Evolutionary conservation across 176 grass and related monocot genomes (phyloP).

Genomic region (Rhynchospora tenuis): DNA sequence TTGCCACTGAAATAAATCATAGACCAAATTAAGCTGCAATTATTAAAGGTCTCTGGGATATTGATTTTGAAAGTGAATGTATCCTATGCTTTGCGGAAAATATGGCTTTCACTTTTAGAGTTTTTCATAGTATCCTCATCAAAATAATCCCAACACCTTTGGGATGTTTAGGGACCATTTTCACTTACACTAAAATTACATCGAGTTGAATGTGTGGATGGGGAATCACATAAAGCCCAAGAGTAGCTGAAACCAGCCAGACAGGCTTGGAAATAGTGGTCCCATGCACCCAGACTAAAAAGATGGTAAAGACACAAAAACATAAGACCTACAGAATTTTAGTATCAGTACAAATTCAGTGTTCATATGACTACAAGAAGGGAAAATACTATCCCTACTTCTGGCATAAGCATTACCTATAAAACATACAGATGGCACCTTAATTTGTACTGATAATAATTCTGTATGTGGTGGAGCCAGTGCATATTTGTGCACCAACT

Average conservation of each 20-base stretch:
- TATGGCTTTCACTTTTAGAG: not conserved
- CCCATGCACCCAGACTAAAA: not conserved
- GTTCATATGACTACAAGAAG: not conserved
- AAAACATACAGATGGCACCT: not conserved
- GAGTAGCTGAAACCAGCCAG: not conserved
- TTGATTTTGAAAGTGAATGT: not conserved
- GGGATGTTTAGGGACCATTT: not conserved
- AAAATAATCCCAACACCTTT: not conserved
- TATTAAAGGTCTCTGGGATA: not conserved
- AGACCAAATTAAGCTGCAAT: not conserved
- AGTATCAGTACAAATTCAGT: not conserved
- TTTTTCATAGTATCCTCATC: not conserved
- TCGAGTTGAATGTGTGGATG: not conserved
- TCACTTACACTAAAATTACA: not conserved
- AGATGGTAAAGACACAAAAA: not conserved
- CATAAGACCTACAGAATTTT: not conserved
- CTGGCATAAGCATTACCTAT: not conserved
- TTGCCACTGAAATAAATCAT: slow-evolving; percentile 45
- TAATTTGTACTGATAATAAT: not conserved
- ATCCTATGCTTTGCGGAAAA: not conserved
- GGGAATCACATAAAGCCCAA: not conserved
- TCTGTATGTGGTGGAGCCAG: not conserved
- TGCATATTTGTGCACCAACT: not conserved
- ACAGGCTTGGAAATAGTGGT: not conserved
- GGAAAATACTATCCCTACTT: not conserved